Base-by-base conservation (phyloP, 164 flowering plant genomes). In the Vitis labrusca region DNA sequence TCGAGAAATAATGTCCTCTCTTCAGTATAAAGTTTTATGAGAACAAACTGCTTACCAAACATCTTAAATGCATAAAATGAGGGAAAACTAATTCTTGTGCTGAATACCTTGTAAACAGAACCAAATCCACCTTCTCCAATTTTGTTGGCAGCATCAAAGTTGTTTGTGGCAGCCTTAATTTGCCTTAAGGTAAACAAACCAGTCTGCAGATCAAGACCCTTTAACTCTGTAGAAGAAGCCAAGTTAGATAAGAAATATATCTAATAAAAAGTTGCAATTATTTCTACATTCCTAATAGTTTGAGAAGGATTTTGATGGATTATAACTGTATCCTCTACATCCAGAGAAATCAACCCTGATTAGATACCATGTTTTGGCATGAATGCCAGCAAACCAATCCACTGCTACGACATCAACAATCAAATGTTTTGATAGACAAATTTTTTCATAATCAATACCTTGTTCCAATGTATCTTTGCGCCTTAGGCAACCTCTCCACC, bases 51-150 rank as follows among this genome's bases (percentile, higher is more conserved):
- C 37, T 32, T 7, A 11, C 5, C 48, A 30, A 50, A 27, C 10
- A 51, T 1, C 6, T 11, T 9, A 9, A 15, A 44, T 6, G 14
- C 5, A 32, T 10, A 11, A n/a, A 67, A 17, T 11, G 14, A 23
- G 5, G 47, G n/a, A 51, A 65, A 30, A 19, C 52, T 23, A 19
- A 47, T 30, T n/a, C 9, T 59, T 50, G 9, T 6, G 12, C 13
- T 55, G 30, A 30, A 52, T 82, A 87, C 91, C 89, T 84, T 82
- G 81, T 82, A 84, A 23, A 87, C 89, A 27, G 85, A 70, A 30
- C 91, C 91, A 74, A 87, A 87, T 47, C 91, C 91, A 53, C 91
- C 91, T 82, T 87, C 89, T 61, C 91, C 89, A 51, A 87, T 82
- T 71, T 84, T 87, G 64, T 84, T 79, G 3, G 78, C 63, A 48